Evolutionary conservation across 495 filamentous ascomycete species (phyloP), one percentile per base, ranked within the genome.

Genomic region (Penicillium psychrofluorescens): DNA sequence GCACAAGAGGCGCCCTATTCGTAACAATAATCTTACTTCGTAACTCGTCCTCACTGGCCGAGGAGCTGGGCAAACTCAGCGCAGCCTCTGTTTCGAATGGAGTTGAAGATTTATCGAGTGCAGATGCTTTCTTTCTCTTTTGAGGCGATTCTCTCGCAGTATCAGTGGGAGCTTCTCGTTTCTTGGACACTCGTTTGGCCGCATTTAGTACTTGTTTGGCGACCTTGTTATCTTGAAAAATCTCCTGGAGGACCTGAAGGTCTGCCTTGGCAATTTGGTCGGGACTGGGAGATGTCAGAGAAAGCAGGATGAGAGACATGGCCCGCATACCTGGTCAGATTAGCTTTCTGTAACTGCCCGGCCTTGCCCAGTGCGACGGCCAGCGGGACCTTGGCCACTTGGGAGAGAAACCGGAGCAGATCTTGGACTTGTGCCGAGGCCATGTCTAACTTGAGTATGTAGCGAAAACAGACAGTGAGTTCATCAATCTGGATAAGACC

Each of bases 1-100:
- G 67, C 8, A 91, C 83, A 22, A 94, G 67, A 6, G 88, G 88
- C 10, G 88, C 88, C 31, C 88, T 70, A 55, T 92, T 94, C 8
- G 86, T 91, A 36, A 79, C 62, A 0, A 94, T 50, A 10, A 74
- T 62, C n/a, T 73, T 76, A 8, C 65, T 55, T 6, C 64, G 62
- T 9, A 91, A 74, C 30, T 72, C 65, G 15, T 80, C 75, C 54
- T 88, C 85, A 22, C 77, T 70, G 16, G 55, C 62, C 14, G 53
- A 42, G 7, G 65, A 43, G 4, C 71, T 53, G 0, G 86, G 86
- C 4, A 94, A 70, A 10, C 70, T 65, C 2, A 91, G 72, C 1
- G 82, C 78, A 4, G 64, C 68, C 66, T 91, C 87, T 28, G 81
- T 64, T 32, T 82, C 74, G 29, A 69, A 72, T 7, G 85, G 83